These are phyloP conservation scores for Cichorium intybus DNA, from an alignment of 140 eudicot species.

Conservation along the genomic window DNA sequence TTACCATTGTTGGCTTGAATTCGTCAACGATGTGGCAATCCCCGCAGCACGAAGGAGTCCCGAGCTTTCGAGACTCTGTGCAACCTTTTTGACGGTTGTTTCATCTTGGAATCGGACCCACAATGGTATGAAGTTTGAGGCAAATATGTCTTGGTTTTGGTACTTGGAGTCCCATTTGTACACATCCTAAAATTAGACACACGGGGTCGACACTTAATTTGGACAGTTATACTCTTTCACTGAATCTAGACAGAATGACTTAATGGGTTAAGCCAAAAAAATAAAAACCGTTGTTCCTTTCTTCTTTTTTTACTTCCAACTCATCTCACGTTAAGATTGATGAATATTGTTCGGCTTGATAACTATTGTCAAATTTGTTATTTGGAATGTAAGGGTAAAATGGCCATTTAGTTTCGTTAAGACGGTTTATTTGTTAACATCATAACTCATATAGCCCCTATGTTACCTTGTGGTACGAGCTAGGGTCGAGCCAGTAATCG, in stretches of 20 bases:
- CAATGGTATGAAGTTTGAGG: conserved; percentile 80
- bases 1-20: conserved; percentile 89
- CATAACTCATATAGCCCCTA: too few species aligned
- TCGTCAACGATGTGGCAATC: conserved; percentile 81
- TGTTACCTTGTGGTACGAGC: conserved; percentile 41
- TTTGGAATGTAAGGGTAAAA: too few species aligned
- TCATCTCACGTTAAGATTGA: too few species aligned
- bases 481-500: conserved; percentile 71
- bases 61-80: conserved; percentile 58
- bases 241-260: too few species aligned
- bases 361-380: too few species aligned
- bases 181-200: conserved; percentile 42
- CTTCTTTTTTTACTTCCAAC: too few species aligned
- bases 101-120: conserved; percentile 65
- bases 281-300: too few species aligned
- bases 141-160: conserved; percentile 60
- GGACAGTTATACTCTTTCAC: too few species aligned
- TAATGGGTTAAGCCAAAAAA: background rate
- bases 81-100: conserved; percentile 49
- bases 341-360: too few species aligned
- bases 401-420: too few species aligned
- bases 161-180: conserved; percentile 43
- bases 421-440: too few species aligned
- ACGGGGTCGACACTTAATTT: background rate
- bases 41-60: conserved; percentile 71